Evolutionary conservation across 192 early-diverging fungal species (phyloP).

Genomic region (Mortierella claussenii): DNA sequence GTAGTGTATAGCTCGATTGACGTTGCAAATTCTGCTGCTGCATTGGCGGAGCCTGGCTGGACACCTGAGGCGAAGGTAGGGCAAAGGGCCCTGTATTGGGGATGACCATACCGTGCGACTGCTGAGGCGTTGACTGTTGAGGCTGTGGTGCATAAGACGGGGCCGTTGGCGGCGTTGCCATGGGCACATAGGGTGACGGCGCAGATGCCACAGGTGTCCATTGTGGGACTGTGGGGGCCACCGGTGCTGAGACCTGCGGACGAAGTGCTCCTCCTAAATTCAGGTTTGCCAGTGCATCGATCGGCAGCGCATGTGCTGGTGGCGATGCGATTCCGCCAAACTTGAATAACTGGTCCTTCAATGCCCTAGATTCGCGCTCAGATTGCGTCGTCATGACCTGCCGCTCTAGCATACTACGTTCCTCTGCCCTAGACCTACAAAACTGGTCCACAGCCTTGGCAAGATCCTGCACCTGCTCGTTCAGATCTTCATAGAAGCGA

Average conservation of each 20-base stretch:
- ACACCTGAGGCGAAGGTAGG: constrained; percentile 11
- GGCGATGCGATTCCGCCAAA: constrained; percentile 27
- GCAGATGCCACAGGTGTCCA: constrained; percentile 24
- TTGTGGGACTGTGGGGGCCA: constrained; percentile 6
- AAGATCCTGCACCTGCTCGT: constrained; percentile 66
- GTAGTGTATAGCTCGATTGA: constrained; percentile 21
- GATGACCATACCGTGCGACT: constrained; percentile 20
- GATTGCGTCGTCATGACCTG: constrained; percentile 63
- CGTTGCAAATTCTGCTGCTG: constrained; percentile 19
- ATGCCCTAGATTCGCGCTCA: constrained; percentile 66
- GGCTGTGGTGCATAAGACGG: constrained; percentile 34
- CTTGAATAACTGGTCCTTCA: constrained; percentile 71
- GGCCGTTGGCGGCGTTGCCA: constrained; percentile 28
- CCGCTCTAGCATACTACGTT: constrained; percentile 65
- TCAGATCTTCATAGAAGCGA: constrained; percentile 75
- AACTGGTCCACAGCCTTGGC: constrained; percentile 66
- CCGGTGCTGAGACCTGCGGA: background rate
- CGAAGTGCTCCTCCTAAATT: constrained; percentile 15
- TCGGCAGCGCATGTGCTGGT: constrained; percentile 3
- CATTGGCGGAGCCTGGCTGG: constrained; percentile 11
- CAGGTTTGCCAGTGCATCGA: constrained; percentile 26
- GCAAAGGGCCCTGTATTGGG: constrained; percentile 48
- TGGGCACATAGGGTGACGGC: constrained; percentile 10
- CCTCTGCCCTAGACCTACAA: constrained; percentile 65
- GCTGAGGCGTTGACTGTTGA: constrained; percentile 28